These are phyloP conservation scores for Aleurites moluccanus DNA, from an alignment of 441 rosid species.

Conservation along the genomic window DNA sequence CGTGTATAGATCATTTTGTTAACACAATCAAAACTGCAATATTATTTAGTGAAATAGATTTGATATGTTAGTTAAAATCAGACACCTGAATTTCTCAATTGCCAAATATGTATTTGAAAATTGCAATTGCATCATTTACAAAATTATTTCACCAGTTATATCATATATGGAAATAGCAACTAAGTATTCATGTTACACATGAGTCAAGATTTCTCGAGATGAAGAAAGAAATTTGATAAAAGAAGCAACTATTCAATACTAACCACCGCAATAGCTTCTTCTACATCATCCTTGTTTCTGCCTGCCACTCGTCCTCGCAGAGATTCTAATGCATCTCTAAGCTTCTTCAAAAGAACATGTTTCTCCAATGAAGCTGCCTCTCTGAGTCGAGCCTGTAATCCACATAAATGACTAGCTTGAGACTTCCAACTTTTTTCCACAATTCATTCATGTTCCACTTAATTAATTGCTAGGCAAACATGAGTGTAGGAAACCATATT, in stretches of 20 bases:
- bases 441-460: constrained; percentile 5
- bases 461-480: neutral
- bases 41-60: neutral
- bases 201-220: neutral
- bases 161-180: neutral
- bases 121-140: neutral
- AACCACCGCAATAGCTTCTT: constrained; percentile 92
- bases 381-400: constrained; percentile 73
- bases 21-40: neutral
- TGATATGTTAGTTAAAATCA: neutral
- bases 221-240: constrained; percentile 4
- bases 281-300: constrained; percentile 92
- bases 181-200: neutral
- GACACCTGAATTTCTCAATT: neutral
- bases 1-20: neutral
- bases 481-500: neutral
- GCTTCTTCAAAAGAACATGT: constrained; percentile 96
- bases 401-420: constrained; percentile 21
- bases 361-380: constrained; percentile 95
- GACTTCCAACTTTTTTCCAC: constrained; percentile 2
- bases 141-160: neutral
- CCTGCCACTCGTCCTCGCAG: constrained; percentile 88
- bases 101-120: neutral
- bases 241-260: constrained; percentile 26
- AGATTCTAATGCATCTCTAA: constrained; percentile 89